Percentiles rank a stretch among this genome's conserved stretches.
These are phyloP conservation scores for Cyclotella sp. DNA, from an alignment of 108 stramenopile genomes.

Conservation along the genomic window DNA sequence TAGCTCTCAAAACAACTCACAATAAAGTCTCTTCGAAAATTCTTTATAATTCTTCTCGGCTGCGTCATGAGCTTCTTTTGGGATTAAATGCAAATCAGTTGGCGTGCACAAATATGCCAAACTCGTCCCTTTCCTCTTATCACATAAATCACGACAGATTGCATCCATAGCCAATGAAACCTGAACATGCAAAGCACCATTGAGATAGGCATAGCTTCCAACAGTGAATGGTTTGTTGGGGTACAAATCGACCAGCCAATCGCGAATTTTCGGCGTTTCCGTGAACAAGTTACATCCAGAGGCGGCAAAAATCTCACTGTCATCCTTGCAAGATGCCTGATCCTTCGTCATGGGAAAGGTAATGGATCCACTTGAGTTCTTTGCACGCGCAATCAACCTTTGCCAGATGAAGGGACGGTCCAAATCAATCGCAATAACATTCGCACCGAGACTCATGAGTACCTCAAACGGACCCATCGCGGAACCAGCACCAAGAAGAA, in stretches of 20 bases:
- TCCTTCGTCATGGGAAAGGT: conserved; percentile 92
- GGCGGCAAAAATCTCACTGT: conserved; percentile 72
- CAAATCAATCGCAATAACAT: conserved; percentile 95
- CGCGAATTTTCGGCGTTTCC: conserved; percentile 92
- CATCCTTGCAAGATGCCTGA: conserved; percentile 55
- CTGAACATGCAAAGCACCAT: conserved; percentile 96
- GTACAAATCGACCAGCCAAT: conserved; percentile 92
- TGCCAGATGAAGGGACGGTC: conserved; percentile 93
- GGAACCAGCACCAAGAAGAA: conserved; percentile 95
- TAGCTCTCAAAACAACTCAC: conserved; percentile 19
- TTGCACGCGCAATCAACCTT: conserved; percentile 84
- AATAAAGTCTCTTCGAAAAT: conserved; percentile 69
- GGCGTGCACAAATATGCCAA: conserved; percentile 98
- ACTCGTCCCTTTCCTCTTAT: conserved; percentile 79
- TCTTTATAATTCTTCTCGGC: conserved; percentile 70
- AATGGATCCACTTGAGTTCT: conserved; percentile 86
- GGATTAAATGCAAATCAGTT: conserved; percentile 95
- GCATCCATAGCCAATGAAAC: conserved; percentile 97
- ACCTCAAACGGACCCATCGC: conserved; percentile 98
- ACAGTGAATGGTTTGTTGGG: conserved; percentile 87
- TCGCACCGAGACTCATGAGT: conserved; percentile 94
- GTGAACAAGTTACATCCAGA: conserved; percentile 96
- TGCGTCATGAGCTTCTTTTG: conserved; percentile 91
- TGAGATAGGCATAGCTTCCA: conserved; percentile 96
- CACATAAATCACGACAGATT: conserved; percentile 82